These are phyloP conservation scores for Fusarium sterilihyphosum DNA, from an alignment of 2,329 filamentous ascomycete genomes.

Conservation along the genomic window DNA sequence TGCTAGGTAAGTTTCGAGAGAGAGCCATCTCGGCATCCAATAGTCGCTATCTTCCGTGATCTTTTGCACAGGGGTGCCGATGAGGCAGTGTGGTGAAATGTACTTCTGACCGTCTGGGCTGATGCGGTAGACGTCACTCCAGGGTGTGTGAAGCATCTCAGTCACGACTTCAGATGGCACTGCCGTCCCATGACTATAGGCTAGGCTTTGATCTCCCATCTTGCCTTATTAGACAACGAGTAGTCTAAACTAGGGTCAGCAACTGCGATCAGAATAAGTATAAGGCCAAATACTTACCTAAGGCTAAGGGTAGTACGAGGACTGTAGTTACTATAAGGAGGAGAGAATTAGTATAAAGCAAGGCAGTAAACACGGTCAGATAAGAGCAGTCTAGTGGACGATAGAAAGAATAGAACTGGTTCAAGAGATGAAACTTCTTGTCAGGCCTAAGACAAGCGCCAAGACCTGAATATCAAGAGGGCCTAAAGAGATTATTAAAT, in stretches of 20 bases:
- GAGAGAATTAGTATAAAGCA: background rate
- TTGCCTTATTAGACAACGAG: background rate
- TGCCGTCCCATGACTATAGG: background rate
- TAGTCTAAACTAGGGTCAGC: background rate
- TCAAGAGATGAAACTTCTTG: background rate
- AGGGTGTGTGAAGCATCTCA: slow-evolving; percentile 25
- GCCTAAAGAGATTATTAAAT: too few relatives aligned
- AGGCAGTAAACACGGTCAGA: background rate
- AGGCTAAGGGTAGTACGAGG: background rate
- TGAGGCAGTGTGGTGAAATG: slow-evolving; percentile 36
- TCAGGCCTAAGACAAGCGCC: background rate
- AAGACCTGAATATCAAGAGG: too few relatives aligned
- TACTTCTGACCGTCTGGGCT: slow-evolving; percentile 41
- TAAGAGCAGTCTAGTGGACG: background rate
- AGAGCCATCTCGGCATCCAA: slow-evolving; percentile 47
- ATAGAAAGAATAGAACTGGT: background rate
- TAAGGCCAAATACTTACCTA: background rate
- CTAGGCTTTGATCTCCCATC: background rate
- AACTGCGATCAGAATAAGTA: background rate
- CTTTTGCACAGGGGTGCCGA: slow-evolving; percentile 42
- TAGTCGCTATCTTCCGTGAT: slow-evolving; percentile 45
- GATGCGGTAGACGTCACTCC: slow-evolving; percentile 29
- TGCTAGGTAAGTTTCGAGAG: slow-evolving; percentile 44
- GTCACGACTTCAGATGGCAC: background rate
- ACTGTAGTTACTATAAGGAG: background rate